A percentile compares a stretch with the other conserved stretches of the same genome.
These are phyloP conservation scores for Aspergillus sp. DNA, from an alignment of 2,329 filamentous ascomycete genomes.

Conservation along the genomic window DNA sequence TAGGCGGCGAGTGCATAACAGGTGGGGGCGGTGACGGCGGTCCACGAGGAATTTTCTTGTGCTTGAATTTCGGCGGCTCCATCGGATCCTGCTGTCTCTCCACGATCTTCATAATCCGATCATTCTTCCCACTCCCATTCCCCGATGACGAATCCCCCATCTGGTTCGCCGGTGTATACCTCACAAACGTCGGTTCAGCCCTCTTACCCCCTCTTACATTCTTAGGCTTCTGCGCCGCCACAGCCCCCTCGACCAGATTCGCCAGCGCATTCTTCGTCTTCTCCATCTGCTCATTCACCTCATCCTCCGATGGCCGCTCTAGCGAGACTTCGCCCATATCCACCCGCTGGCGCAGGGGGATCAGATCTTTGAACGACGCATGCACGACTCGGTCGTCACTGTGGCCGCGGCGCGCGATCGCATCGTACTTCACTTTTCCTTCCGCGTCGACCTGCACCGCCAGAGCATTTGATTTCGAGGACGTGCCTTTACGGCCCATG, in stretches of 20 bases:
- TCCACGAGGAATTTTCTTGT: constrained; percentile 93
- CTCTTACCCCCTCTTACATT: constrained; percentile 76
- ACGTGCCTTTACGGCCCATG: constrained; percentile 74
- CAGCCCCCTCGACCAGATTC: constrained; percentile 72
- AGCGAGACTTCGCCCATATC: constrained; percentile 88
- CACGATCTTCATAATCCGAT: constrained; percentile 97
- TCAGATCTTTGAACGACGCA: constrained; percentile 92
- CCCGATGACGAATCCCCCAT: constrained; percentile 76
- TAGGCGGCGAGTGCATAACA: constrained; percentile 87
- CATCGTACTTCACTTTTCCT: constrained; percentile 93
- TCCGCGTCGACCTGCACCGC: constrained; percentile 86
- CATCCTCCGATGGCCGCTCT: constrained; percentile 73
- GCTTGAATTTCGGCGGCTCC: constrained; percentile 97
- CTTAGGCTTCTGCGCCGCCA: constrained; percentile 91
- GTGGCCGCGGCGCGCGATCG: constrained; percentile 86
- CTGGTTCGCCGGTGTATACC: constrained; percentile 92
- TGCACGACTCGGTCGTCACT: constrained; percentile 78
- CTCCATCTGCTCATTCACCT: constrained; percentile 76
- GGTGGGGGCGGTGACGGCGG: constrained; percentile 89
- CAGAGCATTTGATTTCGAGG: constrained; percentile 72
- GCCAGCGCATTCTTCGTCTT: constrained; percentile 82
- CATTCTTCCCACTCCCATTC: constrained; percentile 73
- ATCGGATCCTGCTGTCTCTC: constrained; percentile 89
- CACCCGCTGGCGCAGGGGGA: constrained; percentile 84
- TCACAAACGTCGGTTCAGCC: constrained; percentile 84